phyloP scores from a whole-genome alignment of 208 protist genomes.

The Wallacemonas rigidus region DNA sequence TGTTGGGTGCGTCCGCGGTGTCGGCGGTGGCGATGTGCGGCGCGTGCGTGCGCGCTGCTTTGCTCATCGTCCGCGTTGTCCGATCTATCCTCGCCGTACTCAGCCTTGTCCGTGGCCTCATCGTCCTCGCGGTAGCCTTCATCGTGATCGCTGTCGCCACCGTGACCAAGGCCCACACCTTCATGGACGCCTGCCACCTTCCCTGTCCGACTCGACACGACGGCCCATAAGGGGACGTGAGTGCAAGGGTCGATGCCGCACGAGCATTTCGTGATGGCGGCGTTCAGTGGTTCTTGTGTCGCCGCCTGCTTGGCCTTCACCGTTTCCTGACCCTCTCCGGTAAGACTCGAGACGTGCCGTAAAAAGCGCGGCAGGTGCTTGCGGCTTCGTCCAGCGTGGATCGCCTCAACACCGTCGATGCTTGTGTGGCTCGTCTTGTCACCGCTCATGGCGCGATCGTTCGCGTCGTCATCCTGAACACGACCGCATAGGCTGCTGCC shows the following conservation, averaged over 20 bases:
- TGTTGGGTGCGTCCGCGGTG: slow-evolving; percentile 3
- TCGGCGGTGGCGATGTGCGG: slow-evolving; percentile 22
- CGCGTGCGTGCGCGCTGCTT: slow-evolving; percentile 15
- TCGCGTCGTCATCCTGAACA: too few relatives aligned
- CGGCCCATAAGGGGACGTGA: too few relatives aligned
- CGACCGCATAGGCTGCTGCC: neutral
- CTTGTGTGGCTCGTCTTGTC: too few relatives aligned
- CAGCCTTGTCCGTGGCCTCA: slow-evolving; percentile 2
- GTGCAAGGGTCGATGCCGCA: too few relatives aligned
- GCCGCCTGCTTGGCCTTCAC: neutral
- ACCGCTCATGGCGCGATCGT: too few relatives aligned
- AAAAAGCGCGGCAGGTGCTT: neutral
- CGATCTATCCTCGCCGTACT: neutral
- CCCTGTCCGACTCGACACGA: too few relatives aligned
- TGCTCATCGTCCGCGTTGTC: neutral
- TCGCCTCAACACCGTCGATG: slow-evolving; percentile 2
- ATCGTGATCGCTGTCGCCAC: neutral
- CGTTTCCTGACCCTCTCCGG: neutral
- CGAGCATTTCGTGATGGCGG: too few relatives aligned
- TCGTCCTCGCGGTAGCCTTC: slow-evolving; percentile 21
- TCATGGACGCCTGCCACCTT: too few relatives aligned
- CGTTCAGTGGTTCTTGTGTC: too few relatives aligned
- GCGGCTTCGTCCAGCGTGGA: too few relatives aligned
- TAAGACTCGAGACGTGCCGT: neutral
- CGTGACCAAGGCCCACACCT: too few relatives aligned